Percentiles rank a stretch among this genome's conserved stretches.
phyloP scores from a whole-genome alignment of 2,329 filamentous ascomycete genomes.

The Scytalidium lignicola region DNA sequence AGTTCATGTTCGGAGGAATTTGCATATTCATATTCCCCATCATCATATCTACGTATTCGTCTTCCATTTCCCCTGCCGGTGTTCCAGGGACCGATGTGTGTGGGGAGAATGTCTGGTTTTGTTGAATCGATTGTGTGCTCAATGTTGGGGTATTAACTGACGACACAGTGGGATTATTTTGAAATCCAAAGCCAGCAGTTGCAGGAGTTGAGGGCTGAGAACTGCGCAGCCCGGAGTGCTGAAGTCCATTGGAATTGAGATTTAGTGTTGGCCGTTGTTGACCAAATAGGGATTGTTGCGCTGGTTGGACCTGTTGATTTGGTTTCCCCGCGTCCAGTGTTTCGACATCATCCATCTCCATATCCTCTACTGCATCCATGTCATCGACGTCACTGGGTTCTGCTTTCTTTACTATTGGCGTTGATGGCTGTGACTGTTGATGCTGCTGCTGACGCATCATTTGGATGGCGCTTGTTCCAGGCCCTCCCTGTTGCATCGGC shows the following conservation, averaged over 20 bases:
- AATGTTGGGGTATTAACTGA: constrained; percentile 95
- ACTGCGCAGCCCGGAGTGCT: constrained; percentile 74
- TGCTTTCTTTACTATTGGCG: constrained; percentile 22
- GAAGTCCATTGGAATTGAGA: constrained; percentile 64
- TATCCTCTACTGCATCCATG: constrained; percentile 83
- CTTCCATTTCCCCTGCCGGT: constrained; percentile 70
- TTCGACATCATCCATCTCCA: constrained; percentile 91
- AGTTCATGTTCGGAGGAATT: constrained; percentile 41
- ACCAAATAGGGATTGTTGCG: constrained; percentile 59
- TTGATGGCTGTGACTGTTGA: constrained; percentile 27
- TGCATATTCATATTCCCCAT: constrained; percentile 51
- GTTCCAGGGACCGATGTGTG: constrained; percentile 66
- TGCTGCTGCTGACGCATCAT: constrained; percentile 25
- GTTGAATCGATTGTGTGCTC: constrained; percentile 63
- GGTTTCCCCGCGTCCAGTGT: constrained; percentile 46
- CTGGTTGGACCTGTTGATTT: constrained; percentile 60
- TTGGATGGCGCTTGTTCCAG: constrained; percentile 27
- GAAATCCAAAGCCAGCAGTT: constrained; percentile 69
- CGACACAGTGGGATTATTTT: constrained; percentile 93
- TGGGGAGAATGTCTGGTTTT: constrained; percentile 38
- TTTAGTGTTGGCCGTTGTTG: constrained; percentile 69
- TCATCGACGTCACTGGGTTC: constrained; percentile 43
- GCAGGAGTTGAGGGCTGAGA: constrained; percentile 85
- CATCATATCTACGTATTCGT: constrained; percentile 60
- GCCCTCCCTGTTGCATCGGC: constrained; percentile 22